Base-by-base conservation (phyloP, 2,329 filamentous ascomycete genomes). In the Fusarium concolor region DNA sequence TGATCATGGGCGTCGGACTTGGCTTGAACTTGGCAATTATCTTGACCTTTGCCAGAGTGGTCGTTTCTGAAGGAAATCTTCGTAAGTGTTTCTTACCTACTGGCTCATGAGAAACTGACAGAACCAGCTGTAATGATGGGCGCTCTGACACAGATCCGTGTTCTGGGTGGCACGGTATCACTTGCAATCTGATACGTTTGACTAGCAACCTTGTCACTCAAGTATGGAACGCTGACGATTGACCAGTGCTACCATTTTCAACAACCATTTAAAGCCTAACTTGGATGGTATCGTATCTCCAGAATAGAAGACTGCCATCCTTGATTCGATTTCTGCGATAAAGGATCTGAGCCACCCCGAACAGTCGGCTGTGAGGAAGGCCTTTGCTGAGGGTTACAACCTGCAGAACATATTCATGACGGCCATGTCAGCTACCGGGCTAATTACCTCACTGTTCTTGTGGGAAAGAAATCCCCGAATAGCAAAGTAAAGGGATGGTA, bases 41-140 rank as follows among this genome's bases (percentile, higher is more conserved):
- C 7, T 31, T 60, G 14, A 43, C 54, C 1, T 44, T 59, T 18
- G 38, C 43, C 5, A 45, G 54, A 12, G 46, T 59, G 2, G 54
- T 59, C 3, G 57, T 59, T 6, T 18, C 24, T 1, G 43, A 43
- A 33, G 20, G 9, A 2, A 44, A 44, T 12, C 29, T 60, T 1
- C 11, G 54, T 60, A 18, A 3, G 54, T 31, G 1, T n/a, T 0
- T 6, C 0, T 2, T 14, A 26, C 0, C 2, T 3, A 1, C 5
- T 4, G 3, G 2, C 2, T 0, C 0, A 9, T 0, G 2, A 4
- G 3, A 5, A 6, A 7, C 29, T 58, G 7, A 59, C 12, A 26
- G 15, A 8, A 2, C 9, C 2, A 60, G 53, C 53, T 6, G 43
- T 60, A 5, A 60, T 59, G 53, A 60, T 60, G 53, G 56, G 43